Base-by-base conservation (phyloP, 441 rosid genomes). In the Syzygium malaccense region DNA sequence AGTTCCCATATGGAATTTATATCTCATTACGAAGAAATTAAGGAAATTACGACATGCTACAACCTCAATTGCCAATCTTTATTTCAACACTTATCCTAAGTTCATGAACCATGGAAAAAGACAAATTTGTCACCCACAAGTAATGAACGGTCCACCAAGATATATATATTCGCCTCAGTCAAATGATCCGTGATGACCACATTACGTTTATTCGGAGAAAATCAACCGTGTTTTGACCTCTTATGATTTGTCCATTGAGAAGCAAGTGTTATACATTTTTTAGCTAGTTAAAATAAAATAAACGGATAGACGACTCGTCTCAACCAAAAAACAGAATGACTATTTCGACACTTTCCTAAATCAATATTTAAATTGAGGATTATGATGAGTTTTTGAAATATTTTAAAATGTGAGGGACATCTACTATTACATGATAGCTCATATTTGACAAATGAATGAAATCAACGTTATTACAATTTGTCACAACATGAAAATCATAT, bases 1-100 rank as follows among this genome's bases (percentile, higher is more conserved):
- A 58, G 64, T 26, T n/a, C 7, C 7, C 15, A 4, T 0, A 0
- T 0, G 3, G 30, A 58, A 2, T 58, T 58, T 26, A 25, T n/a
- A 58, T 58, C 30, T 58, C 30, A 58, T 58, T 58, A 58, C 0
- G 0, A 26, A 26, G 30, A 58, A 58, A 58, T 57, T 11, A 58
- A 26, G 11, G 64, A 58, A 58, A 58, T 58, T 26, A 58, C 7
- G 15, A 0, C 30, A 58, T 26, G 6, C 64, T 58, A 58, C 6
- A 11, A 26, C 30, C 30, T 58, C 64, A 58, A 11, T 58, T 26
- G 26, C n/a, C 30, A 58, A 10, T 4, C 0, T 1, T 4, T 26
- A 58, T 58, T 2, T 58, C 64, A 6, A 10, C 12, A 58, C 30
- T 10, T 58, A 14, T 10, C 64, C 64, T 11, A 58, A 26, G 64